phyloP scores from a whole-genome alignment of 441 rosid genomes.

The Raphanus hybrid region DNA sequence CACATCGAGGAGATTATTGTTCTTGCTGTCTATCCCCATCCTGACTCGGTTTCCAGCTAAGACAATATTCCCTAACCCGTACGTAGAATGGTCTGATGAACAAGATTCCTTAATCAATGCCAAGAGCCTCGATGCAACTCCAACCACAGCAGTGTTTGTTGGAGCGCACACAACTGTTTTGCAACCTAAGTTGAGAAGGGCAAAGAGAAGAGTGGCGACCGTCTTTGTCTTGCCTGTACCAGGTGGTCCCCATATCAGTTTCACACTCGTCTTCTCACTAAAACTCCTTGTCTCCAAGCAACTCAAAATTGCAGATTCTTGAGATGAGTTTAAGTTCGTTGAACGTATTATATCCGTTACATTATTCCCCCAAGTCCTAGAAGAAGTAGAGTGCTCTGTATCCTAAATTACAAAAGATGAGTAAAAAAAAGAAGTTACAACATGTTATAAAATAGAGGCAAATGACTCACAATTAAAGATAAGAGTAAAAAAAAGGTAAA shows the following conservation, averaged over 20 bases:
- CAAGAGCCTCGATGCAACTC: slow-evolving; percentile 46
- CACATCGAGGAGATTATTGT: slow-evolving; percentile 15
- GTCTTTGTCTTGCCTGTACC: slow-evolving; percentile 79
- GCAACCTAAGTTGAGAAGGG: slow-evolving; percentile 45
- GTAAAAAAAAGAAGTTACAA: neutral
- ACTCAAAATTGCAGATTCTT: slow-evolving; percentile 42
- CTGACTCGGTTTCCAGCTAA: slow-evolving; percentile 21
- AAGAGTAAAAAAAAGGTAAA: neutral
- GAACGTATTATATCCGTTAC: slow-evolving; percentile 9
- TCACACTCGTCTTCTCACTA: slow-evolving; percentile 45
- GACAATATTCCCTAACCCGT: slow-evolving; percentile 5
- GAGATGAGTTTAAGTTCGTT: slow-evolving; percentile 51
- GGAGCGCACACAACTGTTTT: slow-evolving; percentile 64
- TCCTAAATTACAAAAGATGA: slow-evolving; percentile 16
- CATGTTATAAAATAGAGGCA: neutral
- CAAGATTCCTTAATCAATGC: neutral
- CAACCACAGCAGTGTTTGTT: slow-evolving; percentile 59
- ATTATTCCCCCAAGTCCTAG: neutral
- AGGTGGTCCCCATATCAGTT: slow-evolving; percentile 78
- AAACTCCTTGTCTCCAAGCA: slow-evolving; percentile 37
- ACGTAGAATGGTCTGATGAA: neutral
- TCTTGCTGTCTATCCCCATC: slow-evolving; percentile 21
- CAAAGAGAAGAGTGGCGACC: slow-evolving; percentile 46
- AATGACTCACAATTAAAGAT: neutral
- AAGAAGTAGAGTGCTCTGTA: neutral